phyloP scores from a whole-genome alignment of 352 stramenopile genomes.

The Phytophthora pinifolia region DNA sequence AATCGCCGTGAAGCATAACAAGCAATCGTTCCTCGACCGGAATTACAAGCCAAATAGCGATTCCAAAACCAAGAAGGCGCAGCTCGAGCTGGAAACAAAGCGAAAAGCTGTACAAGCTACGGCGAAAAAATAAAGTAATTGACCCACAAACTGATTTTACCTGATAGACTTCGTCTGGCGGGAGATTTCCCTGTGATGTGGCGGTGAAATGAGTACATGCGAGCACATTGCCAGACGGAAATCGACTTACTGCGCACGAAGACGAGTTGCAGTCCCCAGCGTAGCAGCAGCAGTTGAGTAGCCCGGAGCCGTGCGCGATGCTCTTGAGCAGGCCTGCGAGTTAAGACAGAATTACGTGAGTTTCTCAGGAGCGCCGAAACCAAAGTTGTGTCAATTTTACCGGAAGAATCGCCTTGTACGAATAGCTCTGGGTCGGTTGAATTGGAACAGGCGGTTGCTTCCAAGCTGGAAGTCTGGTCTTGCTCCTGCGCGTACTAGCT shows the following conservation, averaged over 20 bases:
- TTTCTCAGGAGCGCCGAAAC: not conserved
- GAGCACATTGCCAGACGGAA: not conserved
- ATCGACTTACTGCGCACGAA: constrained; percentile 25
- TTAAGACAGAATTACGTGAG: not conserved
- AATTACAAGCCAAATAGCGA: constrained; percentile 52
- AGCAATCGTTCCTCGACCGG: constrained; percentile 61
- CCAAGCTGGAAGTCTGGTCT: constrained; percentile 41
- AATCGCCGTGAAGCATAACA: constrained; percentile 49
- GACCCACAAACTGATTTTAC: not conserved
- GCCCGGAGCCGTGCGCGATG: constrained; percentile 5
- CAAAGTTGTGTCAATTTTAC: constrained; percentile 25
- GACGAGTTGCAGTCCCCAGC: constrained; percentile 15
- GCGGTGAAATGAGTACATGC: constrained; percentile 2
- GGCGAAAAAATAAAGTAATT: constrained; percentile 6
- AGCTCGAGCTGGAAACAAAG: constrained; percentile 47
- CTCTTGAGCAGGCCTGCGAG: constrained; percentile 8
- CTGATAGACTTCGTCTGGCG: constrained; percentile 6
- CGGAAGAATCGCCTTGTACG: constrained; percentile 48
- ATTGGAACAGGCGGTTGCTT: constrained; percentile 63
- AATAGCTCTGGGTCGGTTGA: constrained; percentile 47
- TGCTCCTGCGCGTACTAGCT: not conserved
- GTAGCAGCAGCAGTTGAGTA: constrained; percentile 7
- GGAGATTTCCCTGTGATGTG: constrained; percentile 12
- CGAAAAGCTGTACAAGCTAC: constrained; percentile 15
- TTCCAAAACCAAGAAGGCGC: constrained; percentile 62